Percentiles rank a stretch among this genome's conserved stretches.
Evolutionary conservation across 2,329 filamentous ascomycete species (phyloP).

Genomic region (Aureobasidium sp.): DNA sequence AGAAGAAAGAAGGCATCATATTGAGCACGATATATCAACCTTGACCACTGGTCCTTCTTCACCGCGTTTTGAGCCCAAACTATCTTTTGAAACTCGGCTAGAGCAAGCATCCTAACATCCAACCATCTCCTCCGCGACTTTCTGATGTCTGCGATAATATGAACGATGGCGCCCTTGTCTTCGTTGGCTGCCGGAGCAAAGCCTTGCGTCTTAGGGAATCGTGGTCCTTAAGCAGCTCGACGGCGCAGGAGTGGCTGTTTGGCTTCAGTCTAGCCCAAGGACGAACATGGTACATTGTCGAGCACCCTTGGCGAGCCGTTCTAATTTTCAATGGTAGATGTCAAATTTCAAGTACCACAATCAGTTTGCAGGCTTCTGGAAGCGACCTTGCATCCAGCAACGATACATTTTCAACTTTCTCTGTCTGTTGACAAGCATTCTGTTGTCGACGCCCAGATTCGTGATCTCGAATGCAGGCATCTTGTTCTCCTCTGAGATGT

Average conservation of each 20-base stretch:
- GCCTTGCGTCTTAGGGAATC: background rate
- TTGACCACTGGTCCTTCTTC: background rate
- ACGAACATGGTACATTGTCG: background rate
- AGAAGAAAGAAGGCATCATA: slow-evolving; percentile 25
- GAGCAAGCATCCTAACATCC: background rate
- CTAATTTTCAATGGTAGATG: background rate
- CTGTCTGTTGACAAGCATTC: slow-evolving; percentile 86
- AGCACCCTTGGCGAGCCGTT: background rate
- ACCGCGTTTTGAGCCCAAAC: no score
- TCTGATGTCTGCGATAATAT: background rate
- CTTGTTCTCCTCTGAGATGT: slow-evolving; percentile 13
- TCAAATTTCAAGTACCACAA: background rate
- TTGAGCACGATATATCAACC: background rate
- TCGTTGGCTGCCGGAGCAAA: no score
- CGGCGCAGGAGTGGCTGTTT: background rate
- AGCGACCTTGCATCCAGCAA: slow-evolving; percentile 82
- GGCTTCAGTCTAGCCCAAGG: background rate
- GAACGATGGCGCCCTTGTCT: background rate
- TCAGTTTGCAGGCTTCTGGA: slow-evolving; percentile 46
- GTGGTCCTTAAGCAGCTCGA: background rate
- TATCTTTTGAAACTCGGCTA: background rate
- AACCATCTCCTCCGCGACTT: background rate
- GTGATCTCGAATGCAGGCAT: slow-evolving; percentile 55
- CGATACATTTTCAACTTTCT: slow-evolving; percentile 95
- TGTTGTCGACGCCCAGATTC: slow-evolving; percentile 75